phyloP scores from a whole-genome alignment of 2,329 filamentous ascomycete genomes.

The Coleophoma crateriformis region DNA sequence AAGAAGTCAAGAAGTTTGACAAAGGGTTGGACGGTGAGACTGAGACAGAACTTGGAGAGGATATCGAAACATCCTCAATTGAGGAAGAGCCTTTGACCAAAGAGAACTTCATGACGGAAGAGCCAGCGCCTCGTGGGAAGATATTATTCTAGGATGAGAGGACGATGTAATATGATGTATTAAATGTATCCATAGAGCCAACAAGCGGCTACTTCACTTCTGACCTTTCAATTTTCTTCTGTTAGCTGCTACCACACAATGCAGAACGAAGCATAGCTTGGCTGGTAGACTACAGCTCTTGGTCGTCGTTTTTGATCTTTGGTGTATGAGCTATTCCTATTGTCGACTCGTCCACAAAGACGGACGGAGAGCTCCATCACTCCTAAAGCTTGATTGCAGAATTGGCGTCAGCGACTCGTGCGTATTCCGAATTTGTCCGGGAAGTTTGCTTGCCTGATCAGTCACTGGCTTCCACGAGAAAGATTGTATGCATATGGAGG shows the following conservation, averaged over 20 bases:
- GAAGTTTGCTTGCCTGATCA: too few relatives aligned
- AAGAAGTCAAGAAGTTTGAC: constrained; percentile 32
- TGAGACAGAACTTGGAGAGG: constrained; percentile 33
- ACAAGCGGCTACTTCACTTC: background rate
- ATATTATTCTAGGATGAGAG: constrained; percentile 12
- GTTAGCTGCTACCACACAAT: background rate
- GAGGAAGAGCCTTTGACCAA: constrained; percentile 33
- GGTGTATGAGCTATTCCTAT: too few relatives aligned
- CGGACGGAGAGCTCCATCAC: too few relatives aligned
- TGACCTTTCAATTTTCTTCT: background rate
- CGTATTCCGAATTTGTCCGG: too few relatives aligned
- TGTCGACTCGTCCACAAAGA: too few relatives aligned
- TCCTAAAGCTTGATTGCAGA: too few relatives aligned
- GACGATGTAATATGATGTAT: constrained; percentile 2
- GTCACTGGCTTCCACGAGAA: too few relatives aligned
- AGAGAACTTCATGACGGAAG: constrained; percentile 29
- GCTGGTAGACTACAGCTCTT: too few relatives aligned
- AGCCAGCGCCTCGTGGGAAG: constrained; percentile 23
- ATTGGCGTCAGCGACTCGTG: too few relatives aligned
- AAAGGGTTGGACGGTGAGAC: constrained; percentile 36
- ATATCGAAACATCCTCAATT: constrained; percentile 34
- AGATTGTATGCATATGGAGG: too few relatives aligned
- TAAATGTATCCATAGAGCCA: background rate
- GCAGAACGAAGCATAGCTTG: too few relatives aligned
- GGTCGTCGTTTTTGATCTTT: too few relatives aligned